Base-by-base conservation (phyloP, 768 basidiomycete genomes). In the Termitomyces sp. region DNA sequence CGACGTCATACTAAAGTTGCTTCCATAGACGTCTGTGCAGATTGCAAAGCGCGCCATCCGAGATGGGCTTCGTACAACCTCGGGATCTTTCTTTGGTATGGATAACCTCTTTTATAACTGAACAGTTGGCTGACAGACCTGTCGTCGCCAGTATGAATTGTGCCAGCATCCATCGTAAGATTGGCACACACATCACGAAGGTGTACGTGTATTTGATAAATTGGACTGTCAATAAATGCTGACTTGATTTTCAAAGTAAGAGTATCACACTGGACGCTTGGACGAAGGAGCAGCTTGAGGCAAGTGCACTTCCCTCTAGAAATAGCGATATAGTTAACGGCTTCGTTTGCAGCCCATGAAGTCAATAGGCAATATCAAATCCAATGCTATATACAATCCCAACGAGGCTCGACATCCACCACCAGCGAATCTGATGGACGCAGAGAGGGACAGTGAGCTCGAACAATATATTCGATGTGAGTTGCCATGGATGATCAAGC, bases 121-220 rank as follows among this genome's bases (percentile, higher is more conserved):
- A 25, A 1, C 4, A 16, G 0, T 25, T 37, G 7, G 32, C 25
- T 62, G 42, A 47, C 47, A 40, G 44, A 41, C 45, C 35, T 51
- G 60, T 53, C 59, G 35, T 5, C 5, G 54, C 4, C 59, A 95
- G 94, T 65, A 79, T 93, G 42, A 83, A 82, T 63, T 98, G 95
- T 68, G 95, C 95, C 16, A 89, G 89, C 57, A 84, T 96, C 50
- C 95, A 98, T 75, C 82, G 95, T 53, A 96, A 95, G 77, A 87
- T 98, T 57, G 95, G 95, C 2, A 95, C 92, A 5, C 95, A 98
- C 69, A 79, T 94, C 62, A 85, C 90, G 0, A 95, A 97, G 84
- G 91, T 98, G 92, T 95, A 77, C 68, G 83, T 78, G 31, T 17
- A 32, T 53, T 19, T 14, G 5, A 31, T 38, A 23, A 14, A 14